Percentiles rank a stretch among this genome's conserved stretches.
These are phyloP conservation scores for Mycena maculata DNA, from an alignment of 768 basidiomycete species.

Conservation along the genomic window DNA sequence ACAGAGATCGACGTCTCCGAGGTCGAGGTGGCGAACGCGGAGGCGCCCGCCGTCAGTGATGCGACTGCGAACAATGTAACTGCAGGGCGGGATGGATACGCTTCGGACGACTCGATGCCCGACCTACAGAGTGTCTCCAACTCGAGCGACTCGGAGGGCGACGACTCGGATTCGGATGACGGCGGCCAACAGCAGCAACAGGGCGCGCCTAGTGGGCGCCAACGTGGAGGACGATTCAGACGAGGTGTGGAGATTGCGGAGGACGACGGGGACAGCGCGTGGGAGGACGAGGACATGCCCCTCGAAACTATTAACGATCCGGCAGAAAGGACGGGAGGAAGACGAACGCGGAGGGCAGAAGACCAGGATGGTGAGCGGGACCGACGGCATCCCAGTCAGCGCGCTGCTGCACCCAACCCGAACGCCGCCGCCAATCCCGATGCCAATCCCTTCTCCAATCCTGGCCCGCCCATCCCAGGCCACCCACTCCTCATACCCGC, in stretches of 20 bases:
- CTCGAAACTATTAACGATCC: conserved; percentile 41
- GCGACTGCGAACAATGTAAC: too few species aligned
- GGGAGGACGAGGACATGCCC: conserved; percentile 46
- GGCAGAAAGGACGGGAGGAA: not conserved
- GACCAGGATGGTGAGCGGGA: conserved; percentile 72
- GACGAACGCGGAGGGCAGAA: conserved; percentile 44
- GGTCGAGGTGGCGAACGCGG: too few species aligned
- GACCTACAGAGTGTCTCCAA: conserved; percentile 52
- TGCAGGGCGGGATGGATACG: conserved; percentile 19
- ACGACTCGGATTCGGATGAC: too few species aligned
- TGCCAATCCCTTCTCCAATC: not conserved
- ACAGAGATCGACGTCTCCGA: too few species aligned
- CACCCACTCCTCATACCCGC: conserved; percentile 1
- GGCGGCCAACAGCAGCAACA: conserved; percentile 44
- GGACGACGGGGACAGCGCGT: conserved; percentile 43
- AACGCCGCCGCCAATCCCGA: conserved; percentile 5
- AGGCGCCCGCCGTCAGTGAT: too few species aligned
- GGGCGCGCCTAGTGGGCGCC: conserved; percentile 17
- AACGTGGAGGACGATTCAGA: not conserved
- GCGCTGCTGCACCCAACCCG: conserved; percentile 41
- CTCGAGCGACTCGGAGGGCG: conserved; percentile 46
- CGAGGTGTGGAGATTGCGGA: conserved; percentile 39
- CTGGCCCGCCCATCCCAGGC: not conserved
- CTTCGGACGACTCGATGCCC: conserved; percentile 56
- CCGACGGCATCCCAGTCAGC: conserved; percentile 73